These are phyloP conservation scores for Mycena leptocephala DNA, from an alignment of 768 basidiomycete genomes.

Conservation along the genomic window DNA sequence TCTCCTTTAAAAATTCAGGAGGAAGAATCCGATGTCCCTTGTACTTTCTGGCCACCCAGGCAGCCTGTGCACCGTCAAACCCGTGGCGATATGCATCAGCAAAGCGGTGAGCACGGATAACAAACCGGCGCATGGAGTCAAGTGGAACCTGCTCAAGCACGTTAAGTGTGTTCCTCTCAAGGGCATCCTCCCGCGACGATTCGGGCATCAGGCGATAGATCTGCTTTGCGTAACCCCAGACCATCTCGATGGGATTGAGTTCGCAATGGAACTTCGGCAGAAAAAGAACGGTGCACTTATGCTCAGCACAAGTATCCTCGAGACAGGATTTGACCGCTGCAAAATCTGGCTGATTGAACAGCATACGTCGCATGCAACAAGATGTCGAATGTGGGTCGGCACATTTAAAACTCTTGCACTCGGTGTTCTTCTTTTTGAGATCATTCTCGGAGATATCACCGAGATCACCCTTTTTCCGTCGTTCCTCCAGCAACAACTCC, in stretches of 20 bases:
- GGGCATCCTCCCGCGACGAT: slow-evolving; percentile 36
- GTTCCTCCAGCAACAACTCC: slow-evolving; percentile 32
- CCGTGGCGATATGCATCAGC: slow-evolving; percentile 18
- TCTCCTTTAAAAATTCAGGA: neutral
- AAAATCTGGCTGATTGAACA: slow-evolving; percentile 46
- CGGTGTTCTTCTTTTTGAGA: slow-evolving; percentile 13
- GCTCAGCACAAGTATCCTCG: slow-evolving; percentile 32
- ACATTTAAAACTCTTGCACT: slow-evolving; percentile 43
- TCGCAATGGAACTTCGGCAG: slow-evolving; percentile 39
- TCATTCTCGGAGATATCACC: slow-evolving; percentile 9
- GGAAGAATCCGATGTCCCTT: slow-evolving; percentile 20
- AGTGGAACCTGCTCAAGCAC: slow-evolving; percentile 18
- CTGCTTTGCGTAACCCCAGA: slow-evolving; percentile 44
- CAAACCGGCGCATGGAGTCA: slow-evolving; percentile 20
- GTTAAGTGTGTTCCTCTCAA: slow-evolving; percentile 39
- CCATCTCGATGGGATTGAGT: slow-evolving; percentile 48
- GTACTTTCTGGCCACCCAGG: neutral
- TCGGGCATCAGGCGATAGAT: neutral
- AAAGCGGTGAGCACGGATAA: slow-evolving; percentile 6
- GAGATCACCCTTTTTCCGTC: slow-evolving; percentile 15
- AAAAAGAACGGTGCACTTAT: slow-evolving; percentile 37
- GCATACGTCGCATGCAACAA: slow-evolving; percentile 47
- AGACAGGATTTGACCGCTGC: slow-evolving; percentile 38
- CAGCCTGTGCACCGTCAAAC: neutral
- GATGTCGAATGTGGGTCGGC: slow-evolving; percentile 30